Conservation (phyloP, 192 early-diverging fungal species). For the Chytriomyces confervae region DNA sequence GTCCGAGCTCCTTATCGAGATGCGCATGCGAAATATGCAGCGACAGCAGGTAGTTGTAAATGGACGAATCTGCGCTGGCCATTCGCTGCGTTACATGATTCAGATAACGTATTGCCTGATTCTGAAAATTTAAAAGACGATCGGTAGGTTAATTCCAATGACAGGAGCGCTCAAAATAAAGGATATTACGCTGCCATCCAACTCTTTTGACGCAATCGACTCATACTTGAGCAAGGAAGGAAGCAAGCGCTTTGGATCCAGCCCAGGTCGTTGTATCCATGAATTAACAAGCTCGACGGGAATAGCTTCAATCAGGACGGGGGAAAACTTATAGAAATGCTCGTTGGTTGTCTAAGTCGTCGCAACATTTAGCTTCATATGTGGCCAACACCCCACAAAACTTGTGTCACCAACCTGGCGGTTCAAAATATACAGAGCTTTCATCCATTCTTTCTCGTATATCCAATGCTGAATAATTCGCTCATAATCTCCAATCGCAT, state of each 20-base stretch:
- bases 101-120: constrained; percentile 90
- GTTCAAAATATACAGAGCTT: constrained; percentile 78
- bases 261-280: constrained; percentile 83
- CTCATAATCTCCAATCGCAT: constrained; percentile 86
- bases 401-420: constrained; percentile 64
- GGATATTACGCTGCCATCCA: background rate
- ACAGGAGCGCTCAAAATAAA: constrained; percentile 3
- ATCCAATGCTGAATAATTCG: constrained; percentile 85
- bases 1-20: constrained; percentile 57
- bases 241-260: constrained; percentile 84
- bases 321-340: constrained; percentile 88
- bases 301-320: constrained; percentile 81
- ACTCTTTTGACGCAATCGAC: constrained; percentile 28
- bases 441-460: constrained; percentile 72
- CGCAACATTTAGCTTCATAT: background rate
- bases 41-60: constrained; percentile 93
- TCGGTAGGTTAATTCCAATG: background rate
- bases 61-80: constrained; percentile 80
- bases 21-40: constrained; percentile 74
- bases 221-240: constrained; percentile 88
- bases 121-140: constrained; percentile 48
- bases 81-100: constrained; percentile 79
- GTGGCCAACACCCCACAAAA: constrained; percentile 17
- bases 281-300: constrained; percentile 85
- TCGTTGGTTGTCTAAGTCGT: constrained; percentile 67